Evolutionary conservation across 306 rosid species (phyloP), one percentile per base, ranked within the genome.

Genomic region (Crotalaria pallida): DNA sequence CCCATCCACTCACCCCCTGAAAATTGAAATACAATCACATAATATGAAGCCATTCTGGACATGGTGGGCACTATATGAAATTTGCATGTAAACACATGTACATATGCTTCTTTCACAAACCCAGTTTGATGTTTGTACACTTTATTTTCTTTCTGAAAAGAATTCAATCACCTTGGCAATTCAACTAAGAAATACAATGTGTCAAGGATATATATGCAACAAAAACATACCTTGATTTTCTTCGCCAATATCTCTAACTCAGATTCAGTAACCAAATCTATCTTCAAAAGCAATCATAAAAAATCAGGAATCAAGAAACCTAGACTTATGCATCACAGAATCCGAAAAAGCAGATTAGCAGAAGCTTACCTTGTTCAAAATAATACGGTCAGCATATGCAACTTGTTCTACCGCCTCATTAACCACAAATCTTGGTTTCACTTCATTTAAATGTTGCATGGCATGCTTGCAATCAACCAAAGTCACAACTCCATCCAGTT

Each of bases 391-490:
- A 70, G 96, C 96, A 80, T 86, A 92, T 45, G 96, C 98, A 67
- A 92, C 88, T 82, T 92, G 98, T 68, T 92, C 98, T 24, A 89
- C 88, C 1, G 96, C 96, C 84, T 89, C 98, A 69, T 89, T 92
- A 64, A 92, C 98, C 58, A 92, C 98, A 88, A 92, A 89, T 73
- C 96, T 88, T 27, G 98, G 96, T 81, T 92, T 92, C 51, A 89
- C 86, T 80, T 92, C 96, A 69, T 88, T 82, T 73, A 92, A 74
- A 67, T 86, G 98, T 74, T 71, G 80, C 91, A 90, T 78, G 43
- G 89, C 91, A 65, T 92, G 91, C 89, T 88, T 92, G 81, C 86
- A 85, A 65, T 92, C 98, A 73, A 92, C 96, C 86, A 92, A 76
- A 77, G 96, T 92, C 34, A 92, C 98, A 77, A 89, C 96, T 64